Evolutionary conservation across 306 rosid species (phyloP), one percentile per base, ranked within the genome.

Genomic region (Vicia sativa): DNA sequence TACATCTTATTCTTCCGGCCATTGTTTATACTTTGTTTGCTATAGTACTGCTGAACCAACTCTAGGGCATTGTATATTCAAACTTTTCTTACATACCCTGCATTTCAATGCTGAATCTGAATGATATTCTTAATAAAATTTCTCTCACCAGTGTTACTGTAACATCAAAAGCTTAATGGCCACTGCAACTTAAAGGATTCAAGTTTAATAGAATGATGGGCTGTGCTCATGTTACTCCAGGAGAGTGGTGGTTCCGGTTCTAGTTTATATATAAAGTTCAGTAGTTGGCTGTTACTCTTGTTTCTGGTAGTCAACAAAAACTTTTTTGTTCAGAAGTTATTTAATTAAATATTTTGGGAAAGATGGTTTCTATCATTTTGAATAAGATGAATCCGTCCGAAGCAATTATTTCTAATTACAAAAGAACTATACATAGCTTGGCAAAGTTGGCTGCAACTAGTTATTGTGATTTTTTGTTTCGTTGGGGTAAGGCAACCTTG

Each of bases 381-480:
- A 23, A 71, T 38, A 34, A 49, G 50, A 23, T 37, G 63, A 50
- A 28, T 3, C 44, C 43, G 34, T 61, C 41, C 23, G 5, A 62
- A 72, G 34, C 64, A 9, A 38, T 49, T 38, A 39, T 39, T 72
- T 62, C 43, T 61, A 49, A 38, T 62, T 23, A 15, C 16, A 23
- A 28, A 19, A 48, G 28, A 35, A 18, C 45, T 63, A 73, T 39
- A 8, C 43, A 64, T 18, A 37, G 63, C 54, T 35, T 60, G 35
- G 61, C 50, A n/a, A 60, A 46, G 39, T 71, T 35, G 23, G 45
- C 61, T 48, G 41, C 38, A 13, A n/a, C 34, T 60, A 71, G 39
- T 46, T 62, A 11, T 46, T 12, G 69, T 31, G 53, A 43, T 13
- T 10, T 37, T 37, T 6, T 9, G 28, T 46, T 71, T 41, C 68